phyloP scores from a whole-genome alignment of 768 basidiomycete species.

The Russula earlei region DNA sequence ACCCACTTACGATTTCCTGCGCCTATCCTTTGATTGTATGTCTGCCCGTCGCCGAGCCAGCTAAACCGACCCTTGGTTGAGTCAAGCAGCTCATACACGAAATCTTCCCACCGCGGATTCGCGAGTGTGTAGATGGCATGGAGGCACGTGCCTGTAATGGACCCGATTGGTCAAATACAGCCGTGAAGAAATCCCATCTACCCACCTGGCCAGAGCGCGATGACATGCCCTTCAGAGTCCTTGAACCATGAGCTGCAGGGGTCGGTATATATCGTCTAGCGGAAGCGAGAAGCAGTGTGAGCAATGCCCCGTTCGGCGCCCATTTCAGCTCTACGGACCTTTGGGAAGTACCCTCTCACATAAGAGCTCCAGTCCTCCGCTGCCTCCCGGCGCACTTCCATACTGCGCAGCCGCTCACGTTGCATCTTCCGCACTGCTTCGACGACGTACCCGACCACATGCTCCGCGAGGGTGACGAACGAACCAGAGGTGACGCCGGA shows the following conservation, averaged over 20 bases:
- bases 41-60: conserved; percentile 56
- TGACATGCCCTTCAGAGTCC: conserved; percentile 46
- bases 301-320: neutral
- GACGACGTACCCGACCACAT: conserved; percentile 48
- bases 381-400: conserved; percentile 49
- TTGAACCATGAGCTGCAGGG: conserved; percentile 62
- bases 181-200: neutral
- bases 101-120: conserved; percentile 60
- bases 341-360: conserved; percentile 41
- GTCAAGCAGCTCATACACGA: conserved; percentile 39
- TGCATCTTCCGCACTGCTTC: conserved; percentile 49
- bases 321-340: conserved; percentile 23
- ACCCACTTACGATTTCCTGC: conserved; percentile 3
- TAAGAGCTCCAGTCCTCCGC: conserved; percentile 55
- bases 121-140: conserved; percentile 41
- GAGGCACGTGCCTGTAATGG: conserved; percentile 43
- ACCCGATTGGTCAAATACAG: too few relatives aligned
- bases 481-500: conserved; percentile 45
- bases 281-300: neutral
- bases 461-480: conserved; percentile 45
- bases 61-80: conserved; percentile 39
- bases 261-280: conserved; percentile 46
- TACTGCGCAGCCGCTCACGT: conserved; percentile 50
- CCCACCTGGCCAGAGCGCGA: conserved; percentile 52
- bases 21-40: conserved; percentile 38